phyloP scores from a whole-genome alignment of 495 filamentous ascomycete species.

The Penicillium paradoxum region DNA sequence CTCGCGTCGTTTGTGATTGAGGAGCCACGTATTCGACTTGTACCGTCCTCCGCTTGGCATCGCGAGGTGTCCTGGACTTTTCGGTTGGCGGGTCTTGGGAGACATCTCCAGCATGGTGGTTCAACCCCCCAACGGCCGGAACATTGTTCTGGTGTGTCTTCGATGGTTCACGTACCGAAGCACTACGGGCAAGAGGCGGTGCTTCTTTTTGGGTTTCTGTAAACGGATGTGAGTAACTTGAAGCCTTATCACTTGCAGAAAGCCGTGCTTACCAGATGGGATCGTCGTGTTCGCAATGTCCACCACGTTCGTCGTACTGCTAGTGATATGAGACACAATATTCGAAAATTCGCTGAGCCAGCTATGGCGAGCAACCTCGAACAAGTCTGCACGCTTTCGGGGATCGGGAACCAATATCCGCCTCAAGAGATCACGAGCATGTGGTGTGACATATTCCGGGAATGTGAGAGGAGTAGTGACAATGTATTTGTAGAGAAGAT shows the following conservation, averaged over 20 bases:
- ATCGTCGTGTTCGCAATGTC: slow-evolving; percentile 84
- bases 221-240: background rate
- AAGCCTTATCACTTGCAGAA: background rate
- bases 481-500: slow-evolving; percentile 98
- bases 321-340: slow-evolving; percentile 93
- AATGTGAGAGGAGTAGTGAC: slow-evolving; percentile 96
- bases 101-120: slow-evolving; percentile 69
- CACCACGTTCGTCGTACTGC: slow-evolving; percentile 78
- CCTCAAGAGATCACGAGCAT: slow-evolving; percentile 86
- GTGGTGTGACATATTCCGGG: slow-evolving; percentile 97
- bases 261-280: slow-evolving; percentile 48
- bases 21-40: slow-evolving; percentile 98
- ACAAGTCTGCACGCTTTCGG: slow-evolving; percentile 88
- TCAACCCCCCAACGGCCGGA: slow-evolving; percentile 60
- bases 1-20: slow-evolving; percentile 69
- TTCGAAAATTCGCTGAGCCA: slow-evolving; percentile 96
- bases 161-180: slow-evolving; percentile 83
- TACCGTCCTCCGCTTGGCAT: slow-evolving; percentile 89
- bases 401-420: slow-evolving; percentile 96
- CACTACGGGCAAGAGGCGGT: slow-evolving; percentile 70
- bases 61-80: slow-evolving; percentile 61
- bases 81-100: slow-evolving; percentile 61
- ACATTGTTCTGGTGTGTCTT: slow-evolving; percentile 58
- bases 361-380: slow-evolving; percentile 96
- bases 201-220: slow-evolving; percentile 51